Evolutionary conservation across 257 asterid genomes (phyloP).

Genomic region (Lycium barbarum): DNA sequence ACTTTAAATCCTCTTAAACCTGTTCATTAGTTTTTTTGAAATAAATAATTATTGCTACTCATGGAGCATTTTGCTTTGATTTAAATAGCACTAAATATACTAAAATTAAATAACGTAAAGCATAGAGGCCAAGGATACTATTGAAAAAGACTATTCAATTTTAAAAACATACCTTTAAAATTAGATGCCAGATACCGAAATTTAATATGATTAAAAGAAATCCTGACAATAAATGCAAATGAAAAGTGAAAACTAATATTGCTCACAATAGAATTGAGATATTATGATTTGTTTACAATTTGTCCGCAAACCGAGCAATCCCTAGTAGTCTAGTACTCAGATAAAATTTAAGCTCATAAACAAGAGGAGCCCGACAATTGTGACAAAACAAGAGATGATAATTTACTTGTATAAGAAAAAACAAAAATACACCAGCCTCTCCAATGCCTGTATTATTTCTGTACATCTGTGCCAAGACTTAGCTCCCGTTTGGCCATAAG

Average conservation of each 20-base stretch:
- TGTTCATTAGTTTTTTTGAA: too few relatives aligned
- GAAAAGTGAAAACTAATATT: too few relatives aligned
- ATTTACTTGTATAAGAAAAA: not conserved
- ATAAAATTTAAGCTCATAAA: slow-evolving; percentile 4
- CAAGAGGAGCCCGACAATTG: not conserved
- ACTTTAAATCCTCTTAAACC: too few relatives aligned
- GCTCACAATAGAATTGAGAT: not conserved
- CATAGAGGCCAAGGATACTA: not conserved
- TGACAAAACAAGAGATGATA: slow-evolving; percentile 11
- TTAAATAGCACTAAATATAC: not conserved
- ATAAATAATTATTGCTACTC: too few relatives aligned
- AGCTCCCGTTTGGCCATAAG: too few relatives aligned
- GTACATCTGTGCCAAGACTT: slow-evolving; percentile 23
- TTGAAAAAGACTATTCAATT: not conserved
- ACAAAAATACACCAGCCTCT: not conserved
- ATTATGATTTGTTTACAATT: slow-evolving; percentile 11
- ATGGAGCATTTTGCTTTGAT: too few relatives aligned
- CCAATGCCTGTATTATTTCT: slow-evolving; percentile 15
- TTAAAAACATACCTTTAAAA: not conserved
- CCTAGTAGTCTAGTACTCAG: not conserved
- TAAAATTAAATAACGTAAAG: not conserved
- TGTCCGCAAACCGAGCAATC: not conserved
- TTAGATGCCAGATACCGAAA: not conserved
- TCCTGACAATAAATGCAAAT: not conserved
- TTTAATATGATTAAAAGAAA: not conserved